A percentile compares a stretch with the other conserved stretches of the same genome.
Evolutionary conservation across 768 basidiomycete species (phyloP).

Genomic region (Pholiota conissans): DNA sequence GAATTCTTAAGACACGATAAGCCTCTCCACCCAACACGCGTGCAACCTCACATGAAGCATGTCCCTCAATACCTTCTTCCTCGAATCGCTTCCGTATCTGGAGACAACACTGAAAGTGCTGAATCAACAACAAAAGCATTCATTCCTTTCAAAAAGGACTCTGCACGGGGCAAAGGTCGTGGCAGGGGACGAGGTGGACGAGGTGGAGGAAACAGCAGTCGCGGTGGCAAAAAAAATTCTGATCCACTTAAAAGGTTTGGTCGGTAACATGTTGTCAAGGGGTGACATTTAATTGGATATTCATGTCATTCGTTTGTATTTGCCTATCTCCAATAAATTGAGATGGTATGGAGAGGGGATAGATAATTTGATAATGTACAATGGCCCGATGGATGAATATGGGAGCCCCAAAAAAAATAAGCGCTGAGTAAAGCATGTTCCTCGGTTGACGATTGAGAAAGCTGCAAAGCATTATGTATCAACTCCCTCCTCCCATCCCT

Average conservation of each 20-base stretch:
- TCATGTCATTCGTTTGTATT: not conserved
- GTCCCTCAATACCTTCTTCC: slow-evolving; percentile 93
- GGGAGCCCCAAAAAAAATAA: not conserved
- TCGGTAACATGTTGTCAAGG: slow-evolving; percentile 20
- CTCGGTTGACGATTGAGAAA: not conserved
- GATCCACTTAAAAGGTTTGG: slow-evolving; percentile 84
- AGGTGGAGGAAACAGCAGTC: slow-evolving; percentile 46
- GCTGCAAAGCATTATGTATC: slow-evolving; percentile 13
- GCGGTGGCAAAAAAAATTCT: slow-evolving; percentile 68
- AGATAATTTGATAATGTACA: slow-evolving; percentile 6
- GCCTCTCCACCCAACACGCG: slow-evolving; percentile 84
- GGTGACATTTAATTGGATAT: not conserved
- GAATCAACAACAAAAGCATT: slow-evolving; percentile 48
- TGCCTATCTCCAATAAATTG: too few relatives aligned
- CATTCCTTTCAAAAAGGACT: slow-evolving; percentile 71
- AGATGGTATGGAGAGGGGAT: not conserved
- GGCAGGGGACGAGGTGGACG: slow-evolving; percentile 58
- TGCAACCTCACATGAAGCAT: slow-evolving; percentile 95
- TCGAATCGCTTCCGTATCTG: slow-evolving; percentile 63
- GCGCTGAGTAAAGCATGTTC: not conserved
- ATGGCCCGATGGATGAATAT: not conserved
- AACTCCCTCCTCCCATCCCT: slow-evolving; percentile 75
- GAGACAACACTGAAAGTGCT: slow-evolving; percentile 29
- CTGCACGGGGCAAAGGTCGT: slow-evolving; percentile 51
- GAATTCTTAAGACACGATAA: slow-evolving; percentile 94